Evolutionary conservation across 768 basidiomycete species (phyloP).

Genomic region (Gautieria morchelliformis): DNA sequence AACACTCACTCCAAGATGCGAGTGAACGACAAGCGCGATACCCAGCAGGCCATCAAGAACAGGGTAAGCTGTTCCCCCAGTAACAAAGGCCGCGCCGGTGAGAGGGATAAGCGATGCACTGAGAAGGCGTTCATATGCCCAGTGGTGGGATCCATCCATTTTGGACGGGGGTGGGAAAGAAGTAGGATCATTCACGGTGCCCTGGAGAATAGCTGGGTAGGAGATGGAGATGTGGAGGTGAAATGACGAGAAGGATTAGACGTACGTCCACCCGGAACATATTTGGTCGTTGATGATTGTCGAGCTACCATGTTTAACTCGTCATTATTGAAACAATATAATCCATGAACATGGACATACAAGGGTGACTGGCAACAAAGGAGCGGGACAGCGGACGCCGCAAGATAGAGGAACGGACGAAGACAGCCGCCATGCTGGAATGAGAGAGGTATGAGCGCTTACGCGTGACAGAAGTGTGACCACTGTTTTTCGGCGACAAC

Average conservation of each 20-base stretch:
- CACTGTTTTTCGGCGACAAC: no score
- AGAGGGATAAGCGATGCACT: slow-evolving; percentile 83
- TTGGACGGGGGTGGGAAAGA: slow-evolving; percentile 76
- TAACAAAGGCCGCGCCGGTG: slow-evolving; percentile 78
- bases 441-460: background rate
- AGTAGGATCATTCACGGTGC: slow-evolving; percentile 93
- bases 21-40: slow-evolving; percentile 83
- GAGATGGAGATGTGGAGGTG: background rate
- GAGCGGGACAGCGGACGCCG: slow-evolving; percentile 2
- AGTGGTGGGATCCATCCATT: slow-evolving; percentile 82
- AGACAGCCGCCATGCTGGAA: background rate
- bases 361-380: background rate
- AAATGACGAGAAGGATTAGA: background rate
- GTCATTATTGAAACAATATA: background rate
- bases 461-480: background rate
- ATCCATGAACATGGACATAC: background rate
- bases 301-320: background rate
- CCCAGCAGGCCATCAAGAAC: slow-evolving; percentile 85
- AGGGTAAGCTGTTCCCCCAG: slow-evolving; percentile 67
- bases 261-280: slow-evolving; percentile 16
- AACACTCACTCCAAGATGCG: slow-evolving; percentile 80
- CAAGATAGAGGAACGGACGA: slow-evolving; percentile 4
- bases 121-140: slow-evolving; percentile 89
- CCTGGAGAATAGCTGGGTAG: slow-evolving; percentile 66
- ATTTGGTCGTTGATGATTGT: slow-evolving; percentile 1